A percentile compares a stretch with the other conserved stretches of the same genome.
Conservation (phyloP, 2,329 filamentous ascomycete species). For the Graphilbum ipis-grandicollis region DNA sequence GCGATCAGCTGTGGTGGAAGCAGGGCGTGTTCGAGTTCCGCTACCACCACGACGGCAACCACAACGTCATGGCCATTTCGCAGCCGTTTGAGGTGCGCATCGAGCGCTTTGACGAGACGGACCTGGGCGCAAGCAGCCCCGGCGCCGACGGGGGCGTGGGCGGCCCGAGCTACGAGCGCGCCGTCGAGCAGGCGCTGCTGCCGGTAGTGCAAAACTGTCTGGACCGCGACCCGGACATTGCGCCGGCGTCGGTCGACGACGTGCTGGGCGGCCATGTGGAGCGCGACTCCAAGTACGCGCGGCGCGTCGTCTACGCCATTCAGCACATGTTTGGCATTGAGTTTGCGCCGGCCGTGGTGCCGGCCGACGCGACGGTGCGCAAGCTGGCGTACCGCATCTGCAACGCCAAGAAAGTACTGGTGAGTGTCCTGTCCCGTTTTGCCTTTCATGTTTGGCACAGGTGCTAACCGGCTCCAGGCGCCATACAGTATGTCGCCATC, state of each 20-base stretch:
- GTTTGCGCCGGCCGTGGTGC: conserved; percentile 81
- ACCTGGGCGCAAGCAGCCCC: conserved; percentile 29
- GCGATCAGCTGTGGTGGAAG: conserved; percentile 95
- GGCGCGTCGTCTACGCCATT: conserved; percentile 82
- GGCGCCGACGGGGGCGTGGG: neutral
- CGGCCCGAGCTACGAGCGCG: conserved; percentile 41
- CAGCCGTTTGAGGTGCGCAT: conserved; percentile 85
- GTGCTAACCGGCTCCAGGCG: conserved; percentile 29
- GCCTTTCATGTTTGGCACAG: neutral
- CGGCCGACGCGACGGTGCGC: conserved; percentile 75
- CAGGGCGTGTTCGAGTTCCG: conserved; percentile 93
- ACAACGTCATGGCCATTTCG: conserved; percentile 88
- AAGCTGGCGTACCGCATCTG: conserved; percentile 90
- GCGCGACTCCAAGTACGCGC: conserved; percentile 74
- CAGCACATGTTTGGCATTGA: conserved; percentile 96
- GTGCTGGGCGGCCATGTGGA: conserved; percentile 74
- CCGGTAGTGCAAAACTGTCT: conserved; percentile 83
- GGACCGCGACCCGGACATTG: conserved; percentile 80
- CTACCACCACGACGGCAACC: conserved; percentile 84
- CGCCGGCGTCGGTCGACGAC: conserved; percentile 63
- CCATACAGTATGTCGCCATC: conserved; percentile 56
- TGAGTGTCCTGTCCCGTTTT: conserved; percentile 26
- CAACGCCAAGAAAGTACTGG: conserved; percentile 88
- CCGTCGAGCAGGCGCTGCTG: conserved; percentile 62
- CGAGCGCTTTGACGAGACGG: conserved; percentile 59